These are phyloP conservation scores for Fusarium euwallaceae DNA, from an alignment of 2,329 filamentous ascomycete genomes.

Conservation along the genomic window DNA sequence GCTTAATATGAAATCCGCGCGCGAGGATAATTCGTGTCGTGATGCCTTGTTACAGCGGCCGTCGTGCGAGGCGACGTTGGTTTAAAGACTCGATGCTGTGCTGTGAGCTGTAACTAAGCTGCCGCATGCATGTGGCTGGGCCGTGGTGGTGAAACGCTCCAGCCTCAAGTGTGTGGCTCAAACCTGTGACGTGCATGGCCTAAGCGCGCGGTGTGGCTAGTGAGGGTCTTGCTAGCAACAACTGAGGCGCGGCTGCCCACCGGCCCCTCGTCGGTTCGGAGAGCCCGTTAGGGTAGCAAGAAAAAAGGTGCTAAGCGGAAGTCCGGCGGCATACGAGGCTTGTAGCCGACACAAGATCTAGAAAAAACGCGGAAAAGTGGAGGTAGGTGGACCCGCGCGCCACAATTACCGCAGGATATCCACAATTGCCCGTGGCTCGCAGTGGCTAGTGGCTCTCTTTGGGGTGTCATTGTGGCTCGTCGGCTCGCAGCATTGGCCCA, in stretches of 20 bases:
- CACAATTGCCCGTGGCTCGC: slow-evolving; percentile 37
- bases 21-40: not conserved
- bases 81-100: slow-evolving; percentile 21
- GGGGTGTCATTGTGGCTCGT: slow-evolving; percentile 37
- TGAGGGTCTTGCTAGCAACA: not conserved
- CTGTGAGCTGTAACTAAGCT: slow-evolving; percentile 16
- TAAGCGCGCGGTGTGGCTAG: slow-evolving; percentile 31
- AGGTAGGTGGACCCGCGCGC: slow-evolving; percentile 33
- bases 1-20: not conserved
- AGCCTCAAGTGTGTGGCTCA: not conserved
- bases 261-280: slow-evolving; percentile 38
- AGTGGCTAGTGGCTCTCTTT: slow-evolving; percentile 40
- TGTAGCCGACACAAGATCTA: slow-evolving; percentile 43
- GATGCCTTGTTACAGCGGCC: not conserved
- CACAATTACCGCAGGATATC: slow-evolving; percentile 28
- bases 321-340: slow-evolving; percentile 50
- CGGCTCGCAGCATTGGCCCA: slow-evolving; percentile 38
- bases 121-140: slow-evolving; percentile 16
- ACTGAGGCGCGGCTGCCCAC: slow-evolving; percentile 26
- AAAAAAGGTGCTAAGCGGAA: slow-evolving; percentile 37
- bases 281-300: slow-evolving; percentile 4
- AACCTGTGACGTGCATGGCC: slow-evolving; percentile 26
- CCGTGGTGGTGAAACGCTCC: slow-evolving; percentile 2
- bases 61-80: slow-evolving; percentile 6
- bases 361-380: slow-evolving; percentile 48